Conservation (phyloP, 2,329 filamentous ascomycete species). For the Penicillium sp. region DNA sequence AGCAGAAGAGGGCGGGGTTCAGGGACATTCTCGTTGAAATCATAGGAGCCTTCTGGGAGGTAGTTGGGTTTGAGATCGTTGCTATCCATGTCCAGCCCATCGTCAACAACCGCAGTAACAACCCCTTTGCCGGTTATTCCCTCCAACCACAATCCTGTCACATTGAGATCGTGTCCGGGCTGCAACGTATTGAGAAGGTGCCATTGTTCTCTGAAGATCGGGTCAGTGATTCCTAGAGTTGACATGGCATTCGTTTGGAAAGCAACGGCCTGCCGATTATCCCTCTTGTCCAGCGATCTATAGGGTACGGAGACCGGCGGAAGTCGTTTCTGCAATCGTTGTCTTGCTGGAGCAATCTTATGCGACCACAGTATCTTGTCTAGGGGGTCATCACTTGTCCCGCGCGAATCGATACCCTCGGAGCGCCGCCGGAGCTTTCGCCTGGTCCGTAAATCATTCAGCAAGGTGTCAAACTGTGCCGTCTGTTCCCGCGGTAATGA, state of each 20-base stretch:
- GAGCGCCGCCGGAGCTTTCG: conserved; percentile 52
- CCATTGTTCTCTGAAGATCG: conserved; percentile 91
- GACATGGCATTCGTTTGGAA: conserved; percentile 54
- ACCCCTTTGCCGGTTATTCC: conserved; percentile 82
- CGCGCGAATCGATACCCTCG: conserved; percentile 6
- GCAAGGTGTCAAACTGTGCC: conserved; percentile 44
- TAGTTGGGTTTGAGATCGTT: conserved; percentile 88
- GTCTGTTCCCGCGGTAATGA: conserved; percentile 55
- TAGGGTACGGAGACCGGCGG: conserved; percentile 27
- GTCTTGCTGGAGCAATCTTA: conserved; percentile 59
- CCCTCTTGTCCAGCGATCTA: conserved; percentile 39
- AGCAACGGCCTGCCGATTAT: conserved; percentile 43
- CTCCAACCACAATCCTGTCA: conserved; percentile 84
- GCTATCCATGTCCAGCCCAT: conserved; percentile 93
- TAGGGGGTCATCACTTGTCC: conserved; percentile 45
- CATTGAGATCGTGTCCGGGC: conserved; percentile 83
- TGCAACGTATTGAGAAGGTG: conserved; percentile 79
- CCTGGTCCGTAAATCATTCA: conserved; percentile 48
- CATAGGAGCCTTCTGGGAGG: conserved; percentile 82
- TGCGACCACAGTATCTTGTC: conserved; percentile 69
- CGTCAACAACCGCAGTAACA: conserved; percentile 89
- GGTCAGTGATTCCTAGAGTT: conserved; percentile 68
- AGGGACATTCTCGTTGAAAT: conserved; percentile 78
- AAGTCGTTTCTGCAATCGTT: conserved; percentile 53
- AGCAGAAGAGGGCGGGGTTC: conserved; percentile 72